These are phyloP conservation scores for Astragalus membranaceus DNA, from an alignment of 306 rosid genomes.

Conservation along the genomic window DNA sequence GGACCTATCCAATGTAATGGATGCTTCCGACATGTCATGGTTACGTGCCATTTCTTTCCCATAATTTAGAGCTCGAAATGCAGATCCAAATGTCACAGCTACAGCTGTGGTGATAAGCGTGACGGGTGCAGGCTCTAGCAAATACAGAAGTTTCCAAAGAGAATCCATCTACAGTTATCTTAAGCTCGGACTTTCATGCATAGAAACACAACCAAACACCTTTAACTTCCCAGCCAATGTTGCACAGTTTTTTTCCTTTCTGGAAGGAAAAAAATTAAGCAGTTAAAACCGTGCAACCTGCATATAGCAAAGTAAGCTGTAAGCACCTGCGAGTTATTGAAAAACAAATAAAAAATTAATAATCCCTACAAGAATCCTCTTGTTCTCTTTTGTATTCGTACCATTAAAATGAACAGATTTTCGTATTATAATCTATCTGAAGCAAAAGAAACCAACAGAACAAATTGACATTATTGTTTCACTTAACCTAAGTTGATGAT, in stretches of 20 bases:
- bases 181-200: conserved; percentile 17
- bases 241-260: conserved; percentile 39
- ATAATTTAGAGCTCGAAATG: conserved; percentile 87
- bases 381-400: background rate
- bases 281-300: conserved; percentile 76
- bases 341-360: background rate
- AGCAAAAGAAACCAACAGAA: conserved; percentile 1
- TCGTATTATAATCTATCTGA: background rate
- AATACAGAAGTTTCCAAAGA: conserved; percentile 66
- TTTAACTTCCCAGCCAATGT: conserved; percentile 39
- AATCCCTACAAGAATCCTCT: background rate
- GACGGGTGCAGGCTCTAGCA: conserved; percentile 92
- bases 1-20: conserved; percentile 82
- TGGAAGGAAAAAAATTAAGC: conserved; percentile 21
- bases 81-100: conserved; percentile 88
- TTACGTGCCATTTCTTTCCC: conserved; percentile 97
- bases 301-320: conserved; percentile 29
- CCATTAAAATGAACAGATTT: background rate
- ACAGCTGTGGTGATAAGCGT: conserved; percentile 80
- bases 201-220: conserved; percentile 5
- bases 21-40: conserved; percentile 72
- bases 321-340: conserved; percentile 1
- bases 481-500: conserved; percentile 14
- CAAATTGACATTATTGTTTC: background rate
- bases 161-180: conserved; percentile 59